Evolutionary conservation across 108 stramenopile genomes (phyloP), one percentile per base, ranked within the genome.

Genomic region (Aureococcus anophagefferens): DNA sequence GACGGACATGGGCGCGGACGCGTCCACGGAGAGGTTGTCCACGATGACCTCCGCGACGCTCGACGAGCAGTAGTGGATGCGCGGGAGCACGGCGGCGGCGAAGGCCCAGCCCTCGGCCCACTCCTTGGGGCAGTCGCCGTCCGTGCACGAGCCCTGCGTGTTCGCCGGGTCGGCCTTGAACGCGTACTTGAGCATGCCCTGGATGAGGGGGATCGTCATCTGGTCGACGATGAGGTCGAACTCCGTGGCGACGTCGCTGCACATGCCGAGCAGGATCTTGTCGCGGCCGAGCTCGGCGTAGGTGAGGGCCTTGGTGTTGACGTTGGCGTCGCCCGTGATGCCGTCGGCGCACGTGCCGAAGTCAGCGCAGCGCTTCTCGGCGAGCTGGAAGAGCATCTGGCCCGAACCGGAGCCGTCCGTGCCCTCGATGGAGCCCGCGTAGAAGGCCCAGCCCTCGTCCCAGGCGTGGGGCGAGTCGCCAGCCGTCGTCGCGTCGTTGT

Each of bases 391-490:
- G 51, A 16, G 4, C 21, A 59, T 3, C 21, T 1, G 1, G 3
- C 51, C 51, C 7, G 21, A 5, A 11, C 51, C 51, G 21, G 21
- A 1, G 7, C 21, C 51, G 7, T 3, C 1, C 51, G 25, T 11
- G 7, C 21, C 51, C 21, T 1, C 25, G 9, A 25, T 1, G 25
- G 51, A 59, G 21, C 51, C 51, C 7, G 51, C 51, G 21, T 25
- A 59, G 51, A 59, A 59, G 21, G 51, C 51, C 51, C 51, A 59
- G 51, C 51, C 51, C 51, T 59, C 51, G 51, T 59, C 51, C 51
- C 51, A 59, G 21, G 51, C 51, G 51, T 59, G 51, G 21, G 21
- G 21, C 51, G 51, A 3, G 21, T 11, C 51, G 51, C 51, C 51
- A 1, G 51, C 25, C 51, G 51, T 1, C 21, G 25, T 25, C 21